A percentile compares a stretch with the other conserved stretches of the same genome.
Conservation (phyloP, 169 alveolate genomes). For the Blepharisma undulans region DNA sequence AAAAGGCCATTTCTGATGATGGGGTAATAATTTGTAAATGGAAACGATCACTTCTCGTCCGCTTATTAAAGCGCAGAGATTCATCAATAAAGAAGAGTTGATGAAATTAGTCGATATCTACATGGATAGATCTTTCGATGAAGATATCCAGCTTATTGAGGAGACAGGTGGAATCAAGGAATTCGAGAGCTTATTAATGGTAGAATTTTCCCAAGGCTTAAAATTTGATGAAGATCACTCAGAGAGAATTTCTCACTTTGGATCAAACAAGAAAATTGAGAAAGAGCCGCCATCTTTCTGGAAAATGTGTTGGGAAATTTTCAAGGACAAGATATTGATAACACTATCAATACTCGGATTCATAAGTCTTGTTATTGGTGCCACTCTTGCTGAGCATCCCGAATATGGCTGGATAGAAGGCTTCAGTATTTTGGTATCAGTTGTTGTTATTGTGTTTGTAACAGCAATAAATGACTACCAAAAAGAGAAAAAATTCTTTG, state of each 20-base stretch:
- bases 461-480: conserved; percentile 86
- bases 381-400: conserved; percentile 44
- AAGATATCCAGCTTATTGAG: background rate
- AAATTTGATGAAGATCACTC: background rate
- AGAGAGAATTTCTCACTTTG: conserved; percentile 13
- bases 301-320: conserved; percentile 52
- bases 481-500: conserved; percentile 88
- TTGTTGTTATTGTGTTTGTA: conserved; percentile 86
- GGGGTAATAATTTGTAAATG: background rate
- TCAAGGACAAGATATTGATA: conserved; percentile 52
- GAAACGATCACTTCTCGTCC: background rate
- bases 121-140: background rate
- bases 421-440: conserved; percentile 90
- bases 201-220: background rate
- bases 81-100: background rate
- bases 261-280: background rate
- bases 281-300: conserved; percentile 48
- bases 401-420: conserved; percentile 92
- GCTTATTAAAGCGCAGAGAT: background rate
- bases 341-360: conserved; percentile 61
- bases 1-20: background rate
- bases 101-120: background rate
- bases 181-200: background rate
- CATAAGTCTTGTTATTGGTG: conserved; percentile 52
- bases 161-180: background rate